Conservation (phyloP, 1,284 basidiomycete genomes). For the Ustilago nuda region DNA sequence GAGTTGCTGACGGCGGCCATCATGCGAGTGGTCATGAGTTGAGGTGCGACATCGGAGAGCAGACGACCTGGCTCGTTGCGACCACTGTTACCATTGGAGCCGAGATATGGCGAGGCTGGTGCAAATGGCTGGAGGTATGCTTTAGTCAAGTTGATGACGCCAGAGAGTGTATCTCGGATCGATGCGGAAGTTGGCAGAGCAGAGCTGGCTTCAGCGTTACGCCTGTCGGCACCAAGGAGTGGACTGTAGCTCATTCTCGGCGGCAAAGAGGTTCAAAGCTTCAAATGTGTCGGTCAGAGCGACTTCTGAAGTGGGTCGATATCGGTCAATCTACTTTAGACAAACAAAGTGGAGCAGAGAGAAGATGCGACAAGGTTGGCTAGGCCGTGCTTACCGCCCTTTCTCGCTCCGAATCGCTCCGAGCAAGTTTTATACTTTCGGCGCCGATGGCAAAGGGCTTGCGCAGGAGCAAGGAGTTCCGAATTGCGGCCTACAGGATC, state of each 20-base stretch:
- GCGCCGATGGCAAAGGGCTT: background rate
- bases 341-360: constrained; percentile 3
- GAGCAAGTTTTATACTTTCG: constrained; percentile 1
- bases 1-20: constrained; percentile 63
- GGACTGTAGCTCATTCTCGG: constrained; percentile 42
- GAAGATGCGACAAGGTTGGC: constrained; percentile 5
- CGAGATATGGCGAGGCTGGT: constrained; percentile 43
- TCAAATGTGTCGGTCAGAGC: background rate
- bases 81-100: constrained; percentile 20
- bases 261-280: background rate
- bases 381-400: background rate
- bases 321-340: background rate
- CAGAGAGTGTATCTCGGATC: constrained; percentile 48
- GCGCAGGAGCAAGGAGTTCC: background rate
- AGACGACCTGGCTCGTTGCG: constrained; percentile 55
- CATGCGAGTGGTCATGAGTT: constrained; percentile 67
- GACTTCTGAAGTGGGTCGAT: background rate
- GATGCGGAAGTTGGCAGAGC: constrained; percentile 32
- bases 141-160: constrained; percentile 54
- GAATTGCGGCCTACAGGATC: background rate
- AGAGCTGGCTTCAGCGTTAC: constrained; percentile 28
- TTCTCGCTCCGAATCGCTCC: constrained; percentile 14
- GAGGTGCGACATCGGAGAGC: constrained; percentile 67
- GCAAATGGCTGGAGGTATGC: constrained; percentile 59
- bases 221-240: constrained; percentile 24